Base-by-base conservation (phyloP, 257 asterid genomes). In the Anisodus acutangulus region DNA sequence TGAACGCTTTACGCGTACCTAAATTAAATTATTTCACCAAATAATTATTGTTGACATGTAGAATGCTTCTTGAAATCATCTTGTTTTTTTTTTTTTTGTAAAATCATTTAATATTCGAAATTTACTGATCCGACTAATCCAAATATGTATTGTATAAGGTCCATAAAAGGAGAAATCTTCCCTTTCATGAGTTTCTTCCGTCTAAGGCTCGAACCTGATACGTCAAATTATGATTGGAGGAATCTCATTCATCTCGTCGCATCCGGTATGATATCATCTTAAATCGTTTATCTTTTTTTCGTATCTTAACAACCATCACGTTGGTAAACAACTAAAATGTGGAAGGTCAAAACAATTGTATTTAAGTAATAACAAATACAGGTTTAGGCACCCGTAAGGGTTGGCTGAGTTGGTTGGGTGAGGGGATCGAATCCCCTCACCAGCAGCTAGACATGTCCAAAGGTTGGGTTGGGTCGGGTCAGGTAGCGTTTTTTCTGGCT, bases 41-140 rank as follows among this genome's bases (percentile, higher is more conserved):
- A 66, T 31, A 31, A 66, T 22, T 63, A 6, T 63, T 63, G 16
- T 63, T 63, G 41, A 26, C 3, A 4, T 16, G 9, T 62, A 62
- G 68, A 62, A 62, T 19, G 68, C 6, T 62, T 62, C 17, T 64
- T 26, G 71, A 64, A 64, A 64, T 64, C 71, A 64, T 64, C 17
- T 11, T 5, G 43, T 10, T 64, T 26, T 9, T 63, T 64, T 26
- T 11, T 15, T 22, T 63, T 63, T 63, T 12, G 45, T 64, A 64
- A 26, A 26, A 31, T 64, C 9, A 26, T 22, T 64, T 66, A 10
- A 9, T 66, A 31, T 35, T 3, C 0, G 13, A 1, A 35, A 67
- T 35, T 35, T 8, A 67, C 11, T 8, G 4, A 67, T 3, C 37
- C 76, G 13, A 37, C 12, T 37, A 68, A 13, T 37, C 37, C 0